Conservation (phyloP, 805 yeast genomes). For the Teunomyces pallodes region DNA sequence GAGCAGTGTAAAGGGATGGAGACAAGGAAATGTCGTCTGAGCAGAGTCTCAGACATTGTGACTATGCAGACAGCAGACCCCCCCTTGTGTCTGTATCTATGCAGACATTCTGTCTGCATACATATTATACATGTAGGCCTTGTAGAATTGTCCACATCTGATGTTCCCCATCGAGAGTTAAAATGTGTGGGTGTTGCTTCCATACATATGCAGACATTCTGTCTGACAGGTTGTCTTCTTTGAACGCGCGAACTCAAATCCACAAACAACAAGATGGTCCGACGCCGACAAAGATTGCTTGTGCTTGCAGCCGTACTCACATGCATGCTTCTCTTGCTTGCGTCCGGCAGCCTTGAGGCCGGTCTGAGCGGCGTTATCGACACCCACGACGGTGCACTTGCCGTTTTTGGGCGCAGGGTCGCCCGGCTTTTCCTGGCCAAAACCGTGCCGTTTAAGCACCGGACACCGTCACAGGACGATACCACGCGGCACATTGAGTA, state of each 20-base stretch:
- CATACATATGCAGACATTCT: too few species aligned
- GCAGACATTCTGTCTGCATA: not conserved
- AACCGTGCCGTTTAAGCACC: slow-evolving; percentile 12
- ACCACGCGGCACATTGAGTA: not conserved
- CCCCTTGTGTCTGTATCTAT: not conserved
- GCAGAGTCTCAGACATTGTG: not conserved
- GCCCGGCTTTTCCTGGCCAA: not conserved
- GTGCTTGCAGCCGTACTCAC: not conserved
- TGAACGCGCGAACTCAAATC: too few species aligned
- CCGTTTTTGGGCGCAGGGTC: not conserved
- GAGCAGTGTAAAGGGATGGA: not conserved
- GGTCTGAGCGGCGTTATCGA: not conserved
- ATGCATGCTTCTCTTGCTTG: not conserved
- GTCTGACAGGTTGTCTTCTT: too few species aligned
- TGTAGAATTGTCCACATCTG: too few species aligned
- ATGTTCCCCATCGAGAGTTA: too few species aligned
- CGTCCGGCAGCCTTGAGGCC: not conserved
- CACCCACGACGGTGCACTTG: not conserved
- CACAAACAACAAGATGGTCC: not conserved
- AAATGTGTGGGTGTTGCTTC: too few species aligned
- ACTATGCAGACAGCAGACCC: not conserved
- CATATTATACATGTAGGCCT: too few species aligned
- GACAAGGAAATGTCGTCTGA: too few species aligned
- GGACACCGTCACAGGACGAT: not conserved
- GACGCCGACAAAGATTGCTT: not conserved